Evolutionary conservation across 1,284 basidiomycete species (phyloP).

Genomic region (Papiliotrema terrestris): DNA sequence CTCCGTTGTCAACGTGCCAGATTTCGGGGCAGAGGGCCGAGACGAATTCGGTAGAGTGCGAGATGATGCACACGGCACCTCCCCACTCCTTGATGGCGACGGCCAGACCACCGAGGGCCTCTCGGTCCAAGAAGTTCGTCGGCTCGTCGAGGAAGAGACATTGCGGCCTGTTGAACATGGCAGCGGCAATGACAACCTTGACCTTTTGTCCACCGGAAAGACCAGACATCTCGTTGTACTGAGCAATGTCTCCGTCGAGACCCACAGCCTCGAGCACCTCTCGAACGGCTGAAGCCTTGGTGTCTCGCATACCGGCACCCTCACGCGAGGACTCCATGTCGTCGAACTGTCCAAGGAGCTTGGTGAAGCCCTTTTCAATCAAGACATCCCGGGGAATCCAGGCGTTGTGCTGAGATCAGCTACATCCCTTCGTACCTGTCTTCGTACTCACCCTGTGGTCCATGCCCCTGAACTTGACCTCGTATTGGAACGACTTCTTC

Average conservation of each 20-base stretch:
- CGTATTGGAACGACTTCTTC: constrained; percentile 93
- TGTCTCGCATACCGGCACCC: constrained; percentile 84
- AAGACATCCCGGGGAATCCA: constrained; percentile 92
- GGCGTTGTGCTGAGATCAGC: constrained; percentile 60
- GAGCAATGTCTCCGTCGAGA: constrained; percentile 92
- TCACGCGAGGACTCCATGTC: constrained; percentile 94
- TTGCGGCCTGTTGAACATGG: constrained; percentile 75
- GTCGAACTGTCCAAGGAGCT: constrained; percentile 91
- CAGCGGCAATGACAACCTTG: constrained; percentile 91
- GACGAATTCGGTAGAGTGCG: constrained; percentile 89
- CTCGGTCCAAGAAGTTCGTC: constrained; percentile 87
- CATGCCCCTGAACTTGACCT: constrained; percentile 93
- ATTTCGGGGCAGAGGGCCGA: constrained; percentile 67
- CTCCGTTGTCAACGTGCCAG: constrained; percentile 56
- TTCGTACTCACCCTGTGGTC: constrained; percentile 64
- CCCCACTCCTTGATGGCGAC: constrained; percentile 96
- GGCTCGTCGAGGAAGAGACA: constrained; percentile 71
- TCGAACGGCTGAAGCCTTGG: constrained; percentile 70
- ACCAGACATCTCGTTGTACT: constrained; percentile 93
- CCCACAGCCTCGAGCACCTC: constrained; percentile 93
- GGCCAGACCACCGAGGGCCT: constrained; percentile 65
- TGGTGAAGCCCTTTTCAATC: constrained; percentile 82
- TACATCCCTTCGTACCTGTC: background rate
- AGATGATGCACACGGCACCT: constrained; percentile 95
- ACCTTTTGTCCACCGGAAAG: constrained; percentile 94